These are phyloP conservation scores for Salix purpurea DNA, from an alignment of 345 rosid genomes.

Conservation along the genomic window DNA sequence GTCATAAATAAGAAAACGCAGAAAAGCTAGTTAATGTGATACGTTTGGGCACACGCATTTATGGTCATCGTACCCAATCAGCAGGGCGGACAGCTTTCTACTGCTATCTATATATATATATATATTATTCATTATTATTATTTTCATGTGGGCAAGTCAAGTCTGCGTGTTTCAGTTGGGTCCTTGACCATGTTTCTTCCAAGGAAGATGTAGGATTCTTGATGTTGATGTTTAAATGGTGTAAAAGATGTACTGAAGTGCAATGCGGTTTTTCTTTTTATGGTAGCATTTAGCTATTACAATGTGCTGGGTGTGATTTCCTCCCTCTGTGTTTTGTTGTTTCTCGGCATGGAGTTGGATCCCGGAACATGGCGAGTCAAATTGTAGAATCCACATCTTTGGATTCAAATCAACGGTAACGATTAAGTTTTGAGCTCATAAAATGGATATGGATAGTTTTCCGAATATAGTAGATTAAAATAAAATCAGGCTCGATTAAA, in stretches of 20 bases:
- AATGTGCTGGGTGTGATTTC: not conserved
- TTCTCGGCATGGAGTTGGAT: not conserved
- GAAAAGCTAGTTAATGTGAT: not conserved
- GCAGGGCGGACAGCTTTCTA: conserved; percentile 8
- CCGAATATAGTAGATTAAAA: not conserved
- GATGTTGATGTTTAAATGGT: not conserved
- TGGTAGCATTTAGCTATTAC: not conserved
- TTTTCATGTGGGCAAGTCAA: not conserved
- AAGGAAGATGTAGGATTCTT: conserved; percentile 9
- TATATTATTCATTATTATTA: not conserved
- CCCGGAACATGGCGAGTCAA: not conserved
- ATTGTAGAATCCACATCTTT: not conserved
- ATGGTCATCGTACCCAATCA: not conserved
- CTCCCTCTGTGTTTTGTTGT: not conserved
- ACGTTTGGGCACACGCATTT: not conserved
- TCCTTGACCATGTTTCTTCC: conserved; percentile 1
- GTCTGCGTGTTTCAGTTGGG: not conserved
- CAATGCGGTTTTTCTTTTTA: not conserved
- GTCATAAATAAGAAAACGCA: not conserved
- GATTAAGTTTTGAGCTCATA: not conserved
- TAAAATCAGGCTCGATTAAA: not conserved
- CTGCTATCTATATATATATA: not conserved
- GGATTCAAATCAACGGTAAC: not conserved
- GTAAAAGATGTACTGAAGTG: conserved; percentile 5
- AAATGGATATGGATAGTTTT: not conserved